Evolutionary conservation across 371 early-diverging fungal species (phyloP), one percentile per base, ranked within the genome.

Genomic region (Haplosporangium sp.): DNA sequence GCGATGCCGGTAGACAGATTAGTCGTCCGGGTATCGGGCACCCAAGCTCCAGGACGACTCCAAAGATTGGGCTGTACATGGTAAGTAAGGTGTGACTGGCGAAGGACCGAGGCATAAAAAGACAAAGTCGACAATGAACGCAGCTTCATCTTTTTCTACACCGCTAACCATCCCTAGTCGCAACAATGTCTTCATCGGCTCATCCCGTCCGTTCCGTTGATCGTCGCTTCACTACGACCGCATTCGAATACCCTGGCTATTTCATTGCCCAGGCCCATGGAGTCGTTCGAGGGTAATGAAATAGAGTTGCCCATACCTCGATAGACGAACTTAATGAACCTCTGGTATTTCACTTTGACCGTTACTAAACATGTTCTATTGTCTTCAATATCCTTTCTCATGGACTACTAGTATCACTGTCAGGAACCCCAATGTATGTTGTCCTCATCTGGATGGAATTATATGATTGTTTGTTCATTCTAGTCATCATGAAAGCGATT

Each of bases 121-220:
- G n/a, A n/a, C n/a, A n/a, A n/a, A n/a, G n/a, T n/a, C n/a, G n/a
- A n/a, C n/a, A n/a, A n/a, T n/a, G n/a, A n/a, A n/a, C n/a, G n/a
- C n/a, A n/a, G n/a, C n/a, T n/a, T n/a, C 16, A n/a, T 14, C 59
- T 55, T 48, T 6, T 43, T 46, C 36, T 8, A n/a, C 64, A 41
- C 20, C 18, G 8, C 12, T 47, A 18, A 46, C 20, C 14, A n/a
- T n/a, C n/a, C n/a, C n/a, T n/a, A n/a, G n/a, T n/a, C n/a, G n/a
- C n/a, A n/a, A 58, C 48, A 55, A 75, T 76, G 71, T 48, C 48
- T 16, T 52, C 66, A 5, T 57, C 66, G 16, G 37, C 37, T 13
- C 67, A 71, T n/a, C 72, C 79, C 16, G 68, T 77, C 47, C 79
- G 79, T 43, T 62, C 79, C 37, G 72, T 77, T 37, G 79, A 77